phyloP scores from a whole-genome alignment of 148 eudicot species.

The Rhododendron griersonianum region DNA sequence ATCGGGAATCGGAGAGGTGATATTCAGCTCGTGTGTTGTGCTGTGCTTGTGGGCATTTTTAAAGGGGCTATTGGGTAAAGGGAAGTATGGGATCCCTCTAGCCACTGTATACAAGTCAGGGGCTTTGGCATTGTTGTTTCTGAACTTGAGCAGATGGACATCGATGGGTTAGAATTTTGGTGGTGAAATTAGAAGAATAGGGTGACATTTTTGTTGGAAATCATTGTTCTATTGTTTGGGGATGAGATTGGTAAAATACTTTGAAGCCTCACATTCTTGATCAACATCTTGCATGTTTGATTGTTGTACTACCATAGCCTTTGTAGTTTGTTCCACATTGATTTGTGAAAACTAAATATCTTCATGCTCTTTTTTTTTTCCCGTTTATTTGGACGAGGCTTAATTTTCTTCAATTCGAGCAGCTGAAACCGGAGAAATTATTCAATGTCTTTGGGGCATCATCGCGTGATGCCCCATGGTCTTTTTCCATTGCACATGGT shows the following conservation, averaged over 20 bases:
- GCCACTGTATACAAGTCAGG: conserved; percentile 24
- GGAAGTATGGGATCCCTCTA: conserved; percentile 34
- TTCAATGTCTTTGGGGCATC: too few relatives aligned
- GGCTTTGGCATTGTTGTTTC: conserved; percentile 19
- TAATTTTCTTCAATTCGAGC: too few relatives aligned
- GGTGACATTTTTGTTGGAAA: not conserved
- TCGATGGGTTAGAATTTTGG: not conserved
- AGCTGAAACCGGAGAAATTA: too few relatives aligned
- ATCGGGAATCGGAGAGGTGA: conserved; percentile 21
- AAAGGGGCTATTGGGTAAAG: conserved; percentile 31
- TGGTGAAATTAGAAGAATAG: not conserved
- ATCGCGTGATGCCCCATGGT: too few relatives aligned
- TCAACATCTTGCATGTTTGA: not conserved
- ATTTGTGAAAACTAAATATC: too few relatives aligned
- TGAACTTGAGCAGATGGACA: conserved; percentile 13
- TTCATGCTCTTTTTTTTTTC: too few relatives aligned
- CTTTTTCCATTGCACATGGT: too few relatives aligned
- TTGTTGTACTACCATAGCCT: too few relatives aligned
- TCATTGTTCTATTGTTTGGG: not conserved
- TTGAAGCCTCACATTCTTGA: too few relatives aligned
- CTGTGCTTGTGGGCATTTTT: conserved; percentile 19
- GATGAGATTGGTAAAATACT: not conserved
- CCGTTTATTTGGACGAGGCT: too few relatives aligned
- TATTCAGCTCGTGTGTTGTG: conserved; percentile 19
- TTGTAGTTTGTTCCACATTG: too few relatives aligned